Evolutionary conservation across 148 eudicot species (phyloP).

Genomic region (Fagopyrum homotropicum): DNA sequence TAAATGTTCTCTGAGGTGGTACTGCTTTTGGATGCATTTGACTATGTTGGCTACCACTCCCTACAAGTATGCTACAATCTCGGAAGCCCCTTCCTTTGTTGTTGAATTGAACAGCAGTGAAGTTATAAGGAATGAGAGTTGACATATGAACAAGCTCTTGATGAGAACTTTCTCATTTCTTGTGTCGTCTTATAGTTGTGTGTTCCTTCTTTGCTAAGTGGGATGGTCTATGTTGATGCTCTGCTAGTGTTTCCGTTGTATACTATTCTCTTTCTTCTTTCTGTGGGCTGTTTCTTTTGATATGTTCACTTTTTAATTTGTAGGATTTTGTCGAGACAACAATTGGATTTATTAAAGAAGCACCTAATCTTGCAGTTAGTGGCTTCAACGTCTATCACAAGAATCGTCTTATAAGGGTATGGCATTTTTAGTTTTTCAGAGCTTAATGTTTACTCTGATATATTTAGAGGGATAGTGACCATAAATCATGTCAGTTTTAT

Average conservation of each 20-base stretch:
- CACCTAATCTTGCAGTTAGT: conserved; percentile 57
- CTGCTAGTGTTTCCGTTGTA: background rate
- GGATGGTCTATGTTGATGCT: background rate
- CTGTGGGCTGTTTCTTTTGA: background rate
- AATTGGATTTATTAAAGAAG: conserved; percentile 84
- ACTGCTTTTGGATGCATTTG: background rate
- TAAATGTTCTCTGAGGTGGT: background rate
- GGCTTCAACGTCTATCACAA: conserved; percentile 96
- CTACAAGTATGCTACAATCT: background rate
- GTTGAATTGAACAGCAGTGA: background rate
- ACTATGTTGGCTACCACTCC: background rate
- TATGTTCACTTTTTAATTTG: background rate
- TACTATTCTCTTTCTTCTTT: conserved; percentile 2
- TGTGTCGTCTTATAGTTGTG: background rate
- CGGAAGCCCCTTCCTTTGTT: background rate
- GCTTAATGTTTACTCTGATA: background rate
- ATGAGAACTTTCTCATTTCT: background rate
- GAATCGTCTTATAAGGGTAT: conserved; percentile 96
- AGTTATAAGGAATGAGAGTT: background rate
- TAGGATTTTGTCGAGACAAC: conserved; percentile 61
- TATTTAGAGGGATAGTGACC: background rate
- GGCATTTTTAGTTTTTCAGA: background rate
- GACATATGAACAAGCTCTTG: background rate
- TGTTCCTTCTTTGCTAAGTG: background rate
- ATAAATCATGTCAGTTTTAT: background rate